phyloP scores from a whole-genome alignment of 1,139 yeast genomes.

The Geotrichum carabidarum region DNA sequence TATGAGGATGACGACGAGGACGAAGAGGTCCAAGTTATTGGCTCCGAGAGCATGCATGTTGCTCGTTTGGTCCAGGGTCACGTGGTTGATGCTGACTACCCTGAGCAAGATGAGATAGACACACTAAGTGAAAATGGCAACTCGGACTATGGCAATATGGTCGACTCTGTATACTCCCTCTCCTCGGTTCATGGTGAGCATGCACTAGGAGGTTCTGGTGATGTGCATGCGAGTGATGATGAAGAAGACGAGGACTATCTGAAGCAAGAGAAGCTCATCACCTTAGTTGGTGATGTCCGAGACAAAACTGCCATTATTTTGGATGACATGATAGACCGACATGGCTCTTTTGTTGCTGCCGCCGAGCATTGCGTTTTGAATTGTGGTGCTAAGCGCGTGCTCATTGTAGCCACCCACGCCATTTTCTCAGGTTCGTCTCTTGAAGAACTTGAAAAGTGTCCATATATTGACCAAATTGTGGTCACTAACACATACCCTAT shows the following conservation, averaged over 20 bases:
- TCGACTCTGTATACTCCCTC: constrained; percentile 8
- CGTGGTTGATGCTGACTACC: constrained; percentile 84
- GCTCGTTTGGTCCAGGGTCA: constrained; percentile 96
- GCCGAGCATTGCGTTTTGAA: constrained; percentile 93
- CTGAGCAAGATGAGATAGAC: constrained; percentile 30
- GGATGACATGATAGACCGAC: constrained; percentile 96
- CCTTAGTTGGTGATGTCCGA: constrained; percentile 92
- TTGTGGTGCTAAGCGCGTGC: constrained; percentile 91
- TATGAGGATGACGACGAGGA: constrained; percentile 50
- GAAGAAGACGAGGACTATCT: constrained; percentile 47
- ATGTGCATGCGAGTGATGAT: constrained; percentile 74
- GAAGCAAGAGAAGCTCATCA: constrained; percentile 68
- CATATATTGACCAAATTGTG: constrained; percentile 79
- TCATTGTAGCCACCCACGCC: constrained; percentile 93
- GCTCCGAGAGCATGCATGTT: constrained; percentile 80
- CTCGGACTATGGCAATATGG: constrained; percentile 17
- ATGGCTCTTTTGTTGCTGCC: constrained; percentile 89
- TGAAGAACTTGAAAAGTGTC: constrained; percentile 68
- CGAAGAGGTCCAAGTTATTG: constrained; percentile 63
- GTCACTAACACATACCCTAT: constrained; percentile 96
- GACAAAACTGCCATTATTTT: constrained; percentile 86
- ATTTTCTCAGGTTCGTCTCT: constrained; percentile 82
- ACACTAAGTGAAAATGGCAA: constrained; percentile 12
- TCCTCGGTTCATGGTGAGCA: constrained; percentile 27
- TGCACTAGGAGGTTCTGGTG: constrained; percentile 84